Conservation (phyloP, 1,139 yeast genomes). For the Suhomyces atakaporum region DNA sequence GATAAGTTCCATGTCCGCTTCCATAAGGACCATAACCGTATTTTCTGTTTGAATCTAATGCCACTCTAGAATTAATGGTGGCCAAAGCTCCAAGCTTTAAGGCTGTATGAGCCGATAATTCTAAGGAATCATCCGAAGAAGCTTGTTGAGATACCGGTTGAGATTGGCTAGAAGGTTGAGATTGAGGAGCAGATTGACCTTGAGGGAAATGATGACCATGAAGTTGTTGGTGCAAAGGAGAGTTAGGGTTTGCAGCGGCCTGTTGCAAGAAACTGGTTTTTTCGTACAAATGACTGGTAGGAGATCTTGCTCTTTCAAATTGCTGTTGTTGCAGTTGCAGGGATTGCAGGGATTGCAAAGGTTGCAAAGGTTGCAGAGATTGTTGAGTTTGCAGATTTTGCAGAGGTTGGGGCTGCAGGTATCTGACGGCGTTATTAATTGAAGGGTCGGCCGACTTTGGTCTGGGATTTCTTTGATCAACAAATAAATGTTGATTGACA, state of each 20-base stretch:
- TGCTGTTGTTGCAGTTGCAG: constrained; percentile 23
- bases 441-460: constrained; percentile 50
- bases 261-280: constrained; percentile 48
- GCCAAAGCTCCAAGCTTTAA: constrained; percentile 63
- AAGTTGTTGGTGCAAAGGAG: constrained; percentile 27
- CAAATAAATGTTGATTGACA: constrained; percentile 28
- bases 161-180: constrained; percentile 6
- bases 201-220: constrained; percentile 15
- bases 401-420: constrained; percentile 12
- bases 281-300: constrained; percentile 48
- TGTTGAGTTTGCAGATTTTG: constrained; percentile 19
- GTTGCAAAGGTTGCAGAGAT: constrained; percentile 18
- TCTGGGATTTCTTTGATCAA: constrained; percentile 31
- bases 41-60: constrained; percentile 56
- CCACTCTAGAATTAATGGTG: constrained; percentile 62
- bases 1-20: constrained; percentile 12
- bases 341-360: constrained; percentile 19
- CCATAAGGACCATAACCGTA: constrained; percentile 19
- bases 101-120: constrained; percentile 47
- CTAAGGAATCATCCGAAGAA: constrained; percentile 24
- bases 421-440: constrained; percentile 11
- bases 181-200: constrained; percentile 8
- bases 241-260: constrained; percentile 39
- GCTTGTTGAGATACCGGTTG: constrained; percentile 2
- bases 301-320: constrained; percentile 44